Conservation (phyloP, 2,329 filamentous ascomycete species). For the Pyrenophora graminea region DNA sequence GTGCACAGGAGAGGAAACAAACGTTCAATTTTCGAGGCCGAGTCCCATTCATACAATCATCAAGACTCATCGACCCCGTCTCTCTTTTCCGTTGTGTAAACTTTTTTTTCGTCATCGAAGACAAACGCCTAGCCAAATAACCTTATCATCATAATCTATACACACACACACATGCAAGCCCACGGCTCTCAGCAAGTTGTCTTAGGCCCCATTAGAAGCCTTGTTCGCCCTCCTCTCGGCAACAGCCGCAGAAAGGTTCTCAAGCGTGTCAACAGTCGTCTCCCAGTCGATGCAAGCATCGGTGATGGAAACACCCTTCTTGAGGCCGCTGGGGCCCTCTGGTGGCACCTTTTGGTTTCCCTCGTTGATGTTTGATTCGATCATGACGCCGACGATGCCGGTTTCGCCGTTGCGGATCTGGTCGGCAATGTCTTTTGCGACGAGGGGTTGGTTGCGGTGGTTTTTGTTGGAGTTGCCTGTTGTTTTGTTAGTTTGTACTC, state of each 20-base stretch:
- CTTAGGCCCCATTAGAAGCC: constrained; percentile 28
- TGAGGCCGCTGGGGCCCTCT: constrained; percentile 76
- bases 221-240: constrained; percentile 67
- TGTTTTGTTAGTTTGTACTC: neutral
- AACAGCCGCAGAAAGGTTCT: constrained; percentile 84
- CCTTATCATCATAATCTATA: neutral
- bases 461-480: constrained; percentile 94
- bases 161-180: neutral
- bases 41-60: neutral
- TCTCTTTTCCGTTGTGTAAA: neutral
- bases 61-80: neutral
- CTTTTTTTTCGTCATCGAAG: neutral
- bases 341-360: constrained; percentile 75
- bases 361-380: constrained; percentile 96
- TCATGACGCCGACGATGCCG: constrained; percentile 95
- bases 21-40: neutral
- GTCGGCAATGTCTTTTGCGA: constrained; percentile 78
- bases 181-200: neutral
- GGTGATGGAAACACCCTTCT: constrained; percentile 92
- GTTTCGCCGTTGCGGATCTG: constrained; percentile 87
- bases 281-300: constrained; percentile 98
- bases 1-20: neutral
- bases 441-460: constrained; percentile 95
- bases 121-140: neutral
- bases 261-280: constrained; percentile 75